phyloP scores from a whole-genome alignment of 225 moss, liverwort and hornwort species.

The Straminergon stramineum region DNA sequence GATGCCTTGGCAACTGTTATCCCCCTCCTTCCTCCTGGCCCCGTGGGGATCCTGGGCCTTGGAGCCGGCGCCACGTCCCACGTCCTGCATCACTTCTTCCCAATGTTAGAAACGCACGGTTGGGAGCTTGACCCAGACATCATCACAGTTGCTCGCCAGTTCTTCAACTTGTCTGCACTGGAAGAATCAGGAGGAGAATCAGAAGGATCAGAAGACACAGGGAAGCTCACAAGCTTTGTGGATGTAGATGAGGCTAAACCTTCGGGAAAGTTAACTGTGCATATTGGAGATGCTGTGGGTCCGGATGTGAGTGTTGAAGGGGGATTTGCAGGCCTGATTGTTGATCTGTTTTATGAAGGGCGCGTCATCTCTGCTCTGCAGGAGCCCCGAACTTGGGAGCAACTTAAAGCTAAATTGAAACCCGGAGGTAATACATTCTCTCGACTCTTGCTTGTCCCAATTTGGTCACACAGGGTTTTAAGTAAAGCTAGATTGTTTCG shows the following conservation, averaged over 20 bases:
- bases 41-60: slow-evolving; percentile 73
- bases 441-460: neutral
- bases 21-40: slow-evolving; percentile 67
- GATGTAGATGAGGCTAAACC: neutral
- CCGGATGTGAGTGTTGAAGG: slow-evolving; percentile 30
- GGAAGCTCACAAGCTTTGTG: neutral
- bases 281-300: slow-evolving; percentile 67
- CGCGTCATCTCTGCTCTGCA: slow-evolving; percentile 57
- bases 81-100: slow-evolving; percentile 64
- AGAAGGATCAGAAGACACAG: neutral
- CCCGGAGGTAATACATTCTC: slow-evolving; percentile 34
- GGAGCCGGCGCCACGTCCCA: slow-evolving; percentile 78
- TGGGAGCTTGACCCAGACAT: slow-evolving; percentile 88
- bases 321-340: slow-evolving; percentile 76
- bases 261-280: slow-evolving; percentile 45
- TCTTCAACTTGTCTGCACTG: slow-evolving; percentile 51
- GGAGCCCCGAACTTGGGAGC: slow-evolving; percentile 39
- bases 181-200: slow-evolving; percentile 2
- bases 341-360: slow-evolving; percentile 76
- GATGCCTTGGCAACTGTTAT: slow-evolving; percentile 60
- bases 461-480: neutral
- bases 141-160: slow-evolving; percentile 54
- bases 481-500: neutral
- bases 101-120: slow-evolving; percentile 46
- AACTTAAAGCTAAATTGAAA: slow-evolving; percentile 38